Evolutionary conservation across 768 basidiomycete species (phyloP), one percentile per base, ranked within the genome.

Genomic region (Suillus plorans): DNA sequence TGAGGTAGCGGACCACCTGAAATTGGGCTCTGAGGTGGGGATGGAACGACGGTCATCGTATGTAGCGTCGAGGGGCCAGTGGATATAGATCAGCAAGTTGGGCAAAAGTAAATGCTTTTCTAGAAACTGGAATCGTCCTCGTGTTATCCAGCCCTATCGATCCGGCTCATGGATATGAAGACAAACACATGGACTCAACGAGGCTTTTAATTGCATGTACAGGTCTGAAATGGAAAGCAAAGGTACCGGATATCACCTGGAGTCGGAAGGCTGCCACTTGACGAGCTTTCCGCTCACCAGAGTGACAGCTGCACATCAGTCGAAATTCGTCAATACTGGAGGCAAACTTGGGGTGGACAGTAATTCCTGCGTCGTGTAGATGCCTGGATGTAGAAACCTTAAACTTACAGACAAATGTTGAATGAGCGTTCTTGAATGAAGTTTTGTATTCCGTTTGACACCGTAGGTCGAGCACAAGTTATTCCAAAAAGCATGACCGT

Each of bases 1-100:
- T 91, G 91, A 61, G 91, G 90, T 57, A 91, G 81, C 44, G 75
- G 71, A 25, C 41, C 65, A 13, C 66, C 67, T 18, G 45, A 55
- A 47, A 69, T 69, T 37, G 76, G 71, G 64, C 67, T 75, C 64
- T 68, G 71, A 10, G 37, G 64, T 8, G 64, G 42, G 37, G 61
- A 47, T 44, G 68, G 49, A 67, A 69, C 62, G 66, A 60, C 57
- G 59, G 69, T 61, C 76, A 76, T 77, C 50, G 72, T 76, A 52
- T 36, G 53, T 55, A 55, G 34, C 34, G 53, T n/a, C 36, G 34
- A 55, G 53, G 63, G 56, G 63, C 49, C 58, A 64, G 64, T 44
- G 62, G 41, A 61, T 60, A 69, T 67, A 36, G 53, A 63, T 65
- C 56, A 58, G 64, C 20, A 45, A 45, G 7, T 47, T 31, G 62